Conservation (phyloP, 108 stramenopile genomes). For the Cyclotella baltica region DNA sequence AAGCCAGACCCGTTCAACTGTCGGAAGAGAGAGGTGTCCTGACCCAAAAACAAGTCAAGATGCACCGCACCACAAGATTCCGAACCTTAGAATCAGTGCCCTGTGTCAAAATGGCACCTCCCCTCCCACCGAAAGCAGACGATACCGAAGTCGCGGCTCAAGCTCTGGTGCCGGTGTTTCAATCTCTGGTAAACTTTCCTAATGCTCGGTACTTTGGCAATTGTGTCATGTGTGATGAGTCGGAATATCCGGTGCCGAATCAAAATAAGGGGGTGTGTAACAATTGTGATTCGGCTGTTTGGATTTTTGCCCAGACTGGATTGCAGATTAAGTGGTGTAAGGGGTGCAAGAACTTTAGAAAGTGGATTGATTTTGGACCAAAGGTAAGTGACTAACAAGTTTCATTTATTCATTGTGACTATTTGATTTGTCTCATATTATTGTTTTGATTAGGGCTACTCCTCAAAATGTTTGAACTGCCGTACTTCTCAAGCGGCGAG, state of each 20-base stretch:
- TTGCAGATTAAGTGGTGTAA: constrained; percentile 58
- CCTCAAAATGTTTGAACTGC: constrained; percentile 51
- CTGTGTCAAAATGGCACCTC: constrained; percentile 46
- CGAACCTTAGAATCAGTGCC: constrained; percentile 20
- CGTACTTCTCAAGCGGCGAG: constrained; percentile 41
- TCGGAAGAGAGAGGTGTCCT: constrained; percentile 34
- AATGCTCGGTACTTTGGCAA: constrained; percentile 42
- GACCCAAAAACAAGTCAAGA: constrained; percentile 38
- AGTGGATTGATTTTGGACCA: constrained; percentile 53
- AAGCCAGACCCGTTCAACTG: constrained; percentile 15
- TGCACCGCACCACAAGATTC: constrained; percentile 6
- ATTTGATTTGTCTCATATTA: not conserved
- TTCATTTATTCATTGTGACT: not conserved
- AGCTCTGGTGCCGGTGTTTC: constrained; percentile 35
- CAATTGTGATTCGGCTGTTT: constrained; percentile 48
- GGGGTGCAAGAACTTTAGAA: constrained; percentile 57
- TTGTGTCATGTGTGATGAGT: constrained; percentile 57
- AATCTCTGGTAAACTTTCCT: constrained; percentile 48
- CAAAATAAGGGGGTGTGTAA: constrained; percentile 57
- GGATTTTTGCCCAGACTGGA: constrained; percentile 39
- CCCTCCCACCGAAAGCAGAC: constrained; percentile 41
- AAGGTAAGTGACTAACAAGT: constrained; percentile 48
- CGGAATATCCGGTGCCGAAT: constrained; percentile 42
- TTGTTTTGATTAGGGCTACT: constrained; percentile 50
- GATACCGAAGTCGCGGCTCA: constrained; percentile 18